These are phyloP conservation scores for Moniliophthora roreri DNA, from an alignment of 1,284 basidiomycete genomes.

Conservation along the genomic window DNA sequence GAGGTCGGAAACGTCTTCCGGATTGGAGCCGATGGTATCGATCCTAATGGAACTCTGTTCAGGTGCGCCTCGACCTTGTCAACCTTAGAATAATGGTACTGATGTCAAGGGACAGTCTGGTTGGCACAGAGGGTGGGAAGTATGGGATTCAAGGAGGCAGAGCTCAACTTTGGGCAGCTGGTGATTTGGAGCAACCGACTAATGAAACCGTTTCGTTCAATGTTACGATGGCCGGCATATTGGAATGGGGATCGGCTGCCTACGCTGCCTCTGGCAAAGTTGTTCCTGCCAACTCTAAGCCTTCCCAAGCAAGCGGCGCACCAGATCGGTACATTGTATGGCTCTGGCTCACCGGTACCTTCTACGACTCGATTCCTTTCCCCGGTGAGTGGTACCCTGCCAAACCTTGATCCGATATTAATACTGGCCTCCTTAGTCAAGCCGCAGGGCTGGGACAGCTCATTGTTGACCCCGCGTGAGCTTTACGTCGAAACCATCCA, in stretches of 20 bases:
- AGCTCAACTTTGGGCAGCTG: slow-evolving; percentile 1
- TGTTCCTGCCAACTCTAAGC: neutral
- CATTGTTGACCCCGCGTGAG: neutral
- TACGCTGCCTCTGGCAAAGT: neutral
- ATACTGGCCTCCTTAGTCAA: neutral
- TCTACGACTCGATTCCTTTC: neutral
- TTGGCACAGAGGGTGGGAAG: neutral
- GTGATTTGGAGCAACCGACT: neutral
- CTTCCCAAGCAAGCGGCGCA: neutral
- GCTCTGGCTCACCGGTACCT: neutral
- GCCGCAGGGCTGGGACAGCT: neutral
- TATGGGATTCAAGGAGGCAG: slow-evolving; percentile 1
- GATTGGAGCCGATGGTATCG: neutral
- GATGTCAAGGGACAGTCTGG: neutral
- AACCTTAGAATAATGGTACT: neutral
- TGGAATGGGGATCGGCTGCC: neutral
- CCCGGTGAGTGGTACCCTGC: neutral
- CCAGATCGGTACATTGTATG: neutral
- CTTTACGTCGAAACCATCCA: neutral
- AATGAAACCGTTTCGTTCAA: slow-evolving; percentile 1
- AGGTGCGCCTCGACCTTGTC: neutral
- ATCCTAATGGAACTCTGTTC: neutral
- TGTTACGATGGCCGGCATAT: neutral
- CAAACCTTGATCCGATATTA: neutral
- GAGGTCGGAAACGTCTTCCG: neutral